Evolutionary conservation across 805 yeast genomes (phyloP).

Genomic region (Suhomyces tanzawaensis): DNA sequence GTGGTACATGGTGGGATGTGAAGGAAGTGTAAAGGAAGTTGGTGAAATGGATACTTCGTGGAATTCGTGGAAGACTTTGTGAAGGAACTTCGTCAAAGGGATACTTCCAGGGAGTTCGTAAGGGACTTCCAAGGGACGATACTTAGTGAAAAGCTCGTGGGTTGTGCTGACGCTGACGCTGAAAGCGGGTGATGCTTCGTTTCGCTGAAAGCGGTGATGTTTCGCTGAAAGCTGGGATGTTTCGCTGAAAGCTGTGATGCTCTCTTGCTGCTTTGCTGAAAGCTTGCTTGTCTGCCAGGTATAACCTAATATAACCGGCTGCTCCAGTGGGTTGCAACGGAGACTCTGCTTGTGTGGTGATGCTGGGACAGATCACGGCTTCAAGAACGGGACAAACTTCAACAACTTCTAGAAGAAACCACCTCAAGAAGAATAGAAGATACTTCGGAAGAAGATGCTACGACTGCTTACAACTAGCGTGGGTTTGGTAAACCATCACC

Average conservation of each 20-base stretch:
- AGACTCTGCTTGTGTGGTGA: not conserved
- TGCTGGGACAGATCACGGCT: not conserved
- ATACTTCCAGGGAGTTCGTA: conserved; percentile 15
- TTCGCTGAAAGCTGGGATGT: too few species aligned
- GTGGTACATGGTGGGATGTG: conserved; percentile 17
- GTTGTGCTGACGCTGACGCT: not conserved
- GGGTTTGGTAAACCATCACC: not conserved
- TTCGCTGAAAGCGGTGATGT: too few species aligned
- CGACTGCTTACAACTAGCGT: too few species aligned
- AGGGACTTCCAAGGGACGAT: not conserved
- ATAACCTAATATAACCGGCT: conserved; percentile 10
- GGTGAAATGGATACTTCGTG: not conserved
- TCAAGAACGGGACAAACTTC: not conserved
- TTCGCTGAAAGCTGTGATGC: too few species aligned
- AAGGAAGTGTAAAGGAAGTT: not conserved
- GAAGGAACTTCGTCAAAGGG: too few species aligned
- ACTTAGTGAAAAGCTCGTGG: conserved; percentile 5
- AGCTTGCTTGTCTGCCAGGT: conserved; percentile 2
- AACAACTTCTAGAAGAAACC: not conserved
- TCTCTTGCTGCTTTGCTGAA: too few species aligned
- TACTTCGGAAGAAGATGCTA: not conserved
- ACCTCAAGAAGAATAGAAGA: not conserved
- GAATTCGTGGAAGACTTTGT: too few species aligned
- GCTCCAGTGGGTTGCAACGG: not conserved
- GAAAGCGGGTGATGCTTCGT: too few species aligned